Base-by-base conservation (phyloP, 805 yeast species). In the Schwanniomyces occidentalis region DNA sequence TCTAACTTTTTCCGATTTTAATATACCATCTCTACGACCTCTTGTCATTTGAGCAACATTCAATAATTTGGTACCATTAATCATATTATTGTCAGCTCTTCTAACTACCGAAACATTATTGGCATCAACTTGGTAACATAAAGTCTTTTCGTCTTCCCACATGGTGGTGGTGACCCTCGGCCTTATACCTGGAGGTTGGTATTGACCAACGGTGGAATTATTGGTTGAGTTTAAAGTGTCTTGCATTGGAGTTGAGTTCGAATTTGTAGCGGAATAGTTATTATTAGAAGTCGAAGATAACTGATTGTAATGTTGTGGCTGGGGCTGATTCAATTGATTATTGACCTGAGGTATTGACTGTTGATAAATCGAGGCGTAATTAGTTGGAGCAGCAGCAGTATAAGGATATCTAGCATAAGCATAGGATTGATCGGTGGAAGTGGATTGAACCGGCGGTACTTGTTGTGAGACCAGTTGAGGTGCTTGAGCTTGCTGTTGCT, bases 91-190 rank as follows among this genome's bases (percentile, higher is more conserved):
- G 60, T 85, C 93, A 19, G 88, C 93, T 52, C 95, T 73, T 46
- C 95, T 73, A 18, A 85, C 89, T 14, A 85, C 95, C 12, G 83
- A 73, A 28, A 85, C 84, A 37, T 86, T 85, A 44, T 82, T 78
- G 38, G 88, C 90, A 51, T 85, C 93, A 19, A 85, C 91, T 59
- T 85, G 93, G 64, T 85, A 85, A 54, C 93, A 85, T 34, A 85
- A 60, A 1, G 95, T 85, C 47, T 82, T 81, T 52, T 85, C 95
- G 54, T 85, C 95, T 53, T 85, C 93, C 95, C 95, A 85, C 75
- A 82, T 76, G n/a, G 93, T 85, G 15, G 93, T 84, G 34, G 89
- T 82, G 34, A 85, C 87, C 41, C 82, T 66, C 6, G 84, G 86
- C 21, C 83, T 50, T 36, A 68, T 56, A 3, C 71, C 72, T 2